Evolutionary conservation across 2,329 filamentous ascomycete genomes (phyloP).

Genomic region (Zymoseptoria passerinii): DNA sequence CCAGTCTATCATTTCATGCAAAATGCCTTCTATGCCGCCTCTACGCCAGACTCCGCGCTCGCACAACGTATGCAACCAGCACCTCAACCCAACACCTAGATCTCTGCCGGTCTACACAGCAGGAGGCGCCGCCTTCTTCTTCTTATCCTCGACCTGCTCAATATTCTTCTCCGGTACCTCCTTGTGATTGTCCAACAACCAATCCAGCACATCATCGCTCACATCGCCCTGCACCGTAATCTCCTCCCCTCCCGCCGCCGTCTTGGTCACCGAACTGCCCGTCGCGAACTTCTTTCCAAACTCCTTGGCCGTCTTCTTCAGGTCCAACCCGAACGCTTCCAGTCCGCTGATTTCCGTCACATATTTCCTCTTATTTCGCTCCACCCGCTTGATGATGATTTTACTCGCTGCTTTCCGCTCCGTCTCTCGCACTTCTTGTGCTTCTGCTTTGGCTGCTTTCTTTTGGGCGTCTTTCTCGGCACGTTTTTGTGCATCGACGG

Average conservation of each 20-base stretch:
- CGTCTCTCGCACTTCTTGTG: constrained; percentile 72
- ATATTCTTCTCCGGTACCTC: constrained; percentile 92
- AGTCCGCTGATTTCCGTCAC: constrained; percentile 88
- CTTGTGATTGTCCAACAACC: constrained; percentile 74
- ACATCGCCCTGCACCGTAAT: constrained; percentile 97
- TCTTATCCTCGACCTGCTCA: constrained; percentile 91
- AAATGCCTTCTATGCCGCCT: background rate
- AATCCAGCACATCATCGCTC: constrained; percentile 88
- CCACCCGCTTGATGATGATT: constrained; percentile 89
- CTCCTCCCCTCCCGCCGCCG: constrained; percentile 68
- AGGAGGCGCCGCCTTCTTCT: constrained; percentile 56
- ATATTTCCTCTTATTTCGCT: constrained; percentile 95
- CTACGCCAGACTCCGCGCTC: background rate
- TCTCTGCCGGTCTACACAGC: background rate
- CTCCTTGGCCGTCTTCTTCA: constrained; percentile 76
- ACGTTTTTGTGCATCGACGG: constrained; percentile 84
- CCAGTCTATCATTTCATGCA: background rate
- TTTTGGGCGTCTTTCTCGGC: constrained; percentile 94
- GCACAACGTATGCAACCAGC: background rate
- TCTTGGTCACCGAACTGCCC: constrained; percentile 84
- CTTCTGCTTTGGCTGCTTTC: constrained; percentile 89
- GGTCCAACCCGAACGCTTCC: constrained; percentile 80
- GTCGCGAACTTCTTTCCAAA: constrained; percentile 98
- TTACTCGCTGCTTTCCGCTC: constrained; percentile 76
- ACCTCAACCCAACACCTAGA: background rate